phyloP scores from a whole-genome alignment of 371 early-diverging fungal species.

The Apophysomyces variabilis region DNA sequence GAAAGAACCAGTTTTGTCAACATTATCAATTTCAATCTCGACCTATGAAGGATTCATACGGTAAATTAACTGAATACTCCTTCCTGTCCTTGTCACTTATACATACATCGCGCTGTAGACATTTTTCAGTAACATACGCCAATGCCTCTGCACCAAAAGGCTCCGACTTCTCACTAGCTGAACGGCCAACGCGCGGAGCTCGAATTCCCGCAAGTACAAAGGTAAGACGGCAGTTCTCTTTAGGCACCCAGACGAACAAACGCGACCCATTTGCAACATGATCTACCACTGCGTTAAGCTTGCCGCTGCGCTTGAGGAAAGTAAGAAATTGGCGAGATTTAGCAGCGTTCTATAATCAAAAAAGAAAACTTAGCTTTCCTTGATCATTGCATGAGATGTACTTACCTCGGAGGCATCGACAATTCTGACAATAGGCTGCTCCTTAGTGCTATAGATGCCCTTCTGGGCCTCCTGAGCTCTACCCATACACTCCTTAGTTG shows the following conservation, averaged over 20 bases:
- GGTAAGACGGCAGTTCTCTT: conserved; percentile 83
- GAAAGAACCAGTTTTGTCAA: conserved; percentile 91
- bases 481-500: not conserved
- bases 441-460: conserved; percentile 83
- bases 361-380: not conserved
- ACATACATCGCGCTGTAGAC: conserved; percentile 86
- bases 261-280: conserved; percentile 85
- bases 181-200: conserved; percentile 74
- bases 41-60: conserved; percentile 33
- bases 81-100: not conserved
- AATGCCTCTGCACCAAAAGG: conserved; percentile 89
- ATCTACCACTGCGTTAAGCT: conserved; percentile 83
- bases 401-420: conserved; percentile 71
- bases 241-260: conserved; percentile 81
- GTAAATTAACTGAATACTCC: not conserved
- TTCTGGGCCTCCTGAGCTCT: conserved; percentile 71
- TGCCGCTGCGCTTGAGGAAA: conserved; percentile 80
- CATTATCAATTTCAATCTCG: conserved; percentile 82
- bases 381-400: not conserved
- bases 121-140: conserved; percentile 63
- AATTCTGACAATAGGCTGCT: conserved; percentile 69
- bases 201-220: conserved; percentile 83
- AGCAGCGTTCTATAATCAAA: conserved; percentile 55
- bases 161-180: conserved; percentile 75
- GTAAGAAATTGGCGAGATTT: conserved; percentile 88